A percentile compares a stretch with the other conserved stretches of the same genome.
Evolutionary conservation across 495 filamentous ascomycete species (phyloP).

Genomic region (Aspergillus haitiensis): DNA sequence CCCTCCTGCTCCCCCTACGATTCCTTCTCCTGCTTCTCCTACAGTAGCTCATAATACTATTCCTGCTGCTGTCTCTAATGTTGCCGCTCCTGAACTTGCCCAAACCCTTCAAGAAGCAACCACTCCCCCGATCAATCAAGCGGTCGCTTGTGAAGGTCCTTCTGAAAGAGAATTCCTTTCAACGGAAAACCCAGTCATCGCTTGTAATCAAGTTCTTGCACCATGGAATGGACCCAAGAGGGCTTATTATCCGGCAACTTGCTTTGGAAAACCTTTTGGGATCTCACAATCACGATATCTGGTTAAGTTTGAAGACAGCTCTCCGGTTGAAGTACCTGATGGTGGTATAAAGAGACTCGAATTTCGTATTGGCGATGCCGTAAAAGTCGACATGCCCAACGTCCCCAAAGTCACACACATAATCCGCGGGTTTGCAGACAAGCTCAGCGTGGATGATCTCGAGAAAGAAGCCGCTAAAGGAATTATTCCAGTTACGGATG

Average conservation of each 20-base stretch:
- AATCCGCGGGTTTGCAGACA: conserved; percentile 45
- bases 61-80: too few species aligned
- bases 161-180: neutral
- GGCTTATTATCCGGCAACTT: conserved; percentile 54
- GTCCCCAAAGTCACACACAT: conserved; percentile 49
- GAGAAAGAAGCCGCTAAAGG: conserved; percentile 28
- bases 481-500: conserved; percentile 43
- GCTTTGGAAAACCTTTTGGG: conserved; percentile 43
- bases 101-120: conserved; percentile 15
- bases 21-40: too few species aligned
- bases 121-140: conserved; percentile 14
- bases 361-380: conserved; percentile 47
- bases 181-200: conserved; percentile 27
- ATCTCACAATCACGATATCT: conserved; percentile 41
- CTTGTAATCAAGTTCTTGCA: conserved; percentile 52
- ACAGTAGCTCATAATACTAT: too few species aligned
- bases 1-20: too few species aligned
- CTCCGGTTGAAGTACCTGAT: conserved; percentile 43
- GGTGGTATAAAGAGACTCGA: conserved; percentile 50
- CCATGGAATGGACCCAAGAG: conserved; percentile 51
- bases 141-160: neutral
- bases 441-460: conserved; percentile 39
- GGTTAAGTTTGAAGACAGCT: conserved; percentile 51
- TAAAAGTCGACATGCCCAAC: conserved; percentile 52
- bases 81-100: neutral